Evolutionary conservation across 768 basidiomycete species (phyloP), one percentile per base, ranked within the genome.

Genomic region (Leccinum disarticulatum): DNA sequence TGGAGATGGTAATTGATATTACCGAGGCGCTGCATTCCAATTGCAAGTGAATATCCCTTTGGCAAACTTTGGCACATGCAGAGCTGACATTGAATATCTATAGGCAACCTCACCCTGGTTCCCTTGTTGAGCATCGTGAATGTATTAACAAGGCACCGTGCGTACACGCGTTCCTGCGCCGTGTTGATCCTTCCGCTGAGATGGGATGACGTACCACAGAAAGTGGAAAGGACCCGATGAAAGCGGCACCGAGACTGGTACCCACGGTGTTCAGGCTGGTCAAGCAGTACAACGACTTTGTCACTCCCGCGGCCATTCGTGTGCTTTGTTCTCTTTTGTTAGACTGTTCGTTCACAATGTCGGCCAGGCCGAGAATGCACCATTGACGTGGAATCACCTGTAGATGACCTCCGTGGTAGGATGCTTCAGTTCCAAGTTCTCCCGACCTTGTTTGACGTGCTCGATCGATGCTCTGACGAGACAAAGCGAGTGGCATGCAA

Each of bases 261-360:
- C 31, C 56, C 8, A 64, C 61, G 0, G 61, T 73, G 46, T 49
- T 70, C 47, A 68, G 55, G 33, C 48, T 73, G 11, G 48, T 65
- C 41, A 58, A 56, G 30, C 56, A 59, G 14, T 62, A 41, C 25
- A 69, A 74, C 41, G 69, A 74, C 52, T 70, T 68, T 35, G 71
- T 73, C 8, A 62, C 71, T 30, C 70, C 70, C 2, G 67, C 67
- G 9, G 72, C 72, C n/a, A 63, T 57, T 2, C 68, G 61, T 13
- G 64, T 66, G 1, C 59, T 72, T 27, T 69, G 72, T 19, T 60
- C 64, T 22, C 59, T 72, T 22, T 66, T 65, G 14, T 54, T 38
- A 28, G 66, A 73, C 22, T 48, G 72, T 72, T 30, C 17, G 54
- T 57, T 13, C 46, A 35, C 1, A 31, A 36, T 25, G 6, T 7